Evolutionary conservation across 768 basidiomycete genomes (phyloP).

Genomic region (Dioszegia hungarica): DNA sequence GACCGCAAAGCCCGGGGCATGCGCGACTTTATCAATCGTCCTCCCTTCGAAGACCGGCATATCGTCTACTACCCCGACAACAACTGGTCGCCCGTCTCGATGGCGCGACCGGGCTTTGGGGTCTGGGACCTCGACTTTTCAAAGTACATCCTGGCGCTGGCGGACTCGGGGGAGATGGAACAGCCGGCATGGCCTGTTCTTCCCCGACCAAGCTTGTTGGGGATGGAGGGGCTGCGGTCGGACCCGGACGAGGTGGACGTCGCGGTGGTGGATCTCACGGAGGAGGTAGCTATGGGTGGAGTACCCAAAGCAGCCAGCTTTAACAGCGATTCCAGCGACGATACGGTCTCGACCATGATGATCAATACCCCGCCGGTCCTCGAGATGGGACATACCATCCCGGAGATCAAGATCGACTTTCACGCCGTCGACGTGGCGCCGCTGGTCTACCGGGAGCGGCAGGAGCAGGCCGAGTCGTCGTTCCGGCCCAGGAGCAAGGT

Average conservation of each 20-base stretch:
- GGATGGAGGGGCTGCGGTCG: neutral
- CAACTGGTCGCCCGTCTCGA: constrained; percentile 25
- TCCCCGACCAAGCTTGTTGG: constrained; percentile 14
- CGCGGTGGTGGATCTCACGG: constrained; percentile 6
- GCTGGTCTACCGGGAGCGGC: neutral
- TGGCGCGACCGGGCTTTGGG: constrained; percentile 36
- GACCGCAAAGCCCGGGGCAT: constrained; percentile 21
- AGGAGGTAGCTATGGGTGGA: neutral
- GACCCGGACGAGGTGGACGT: constrained; percentile 9
- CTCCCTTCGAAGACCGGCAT: constrained; percentile 37
- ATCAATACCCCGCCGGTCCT: constrained; percentile 1
- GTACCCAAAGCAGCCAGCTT: neutral
- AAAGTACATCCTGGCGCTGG: constrained; percentile 27
- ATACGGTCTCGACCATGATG: neutral
- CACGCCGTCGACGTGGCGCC: neutral
- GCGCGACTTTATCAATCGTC: constrained; percentile 30
- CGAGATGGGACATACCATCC: neutral
- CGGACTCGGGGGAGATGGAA: constrained; percentile 16
- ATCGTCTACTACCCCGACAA: constrained; percentile 32
- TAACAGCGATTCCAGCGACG: neutral
- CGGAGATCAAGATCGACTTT: constrained; percentile 5
- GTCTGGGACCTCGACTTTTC: constrained; percentile 42
- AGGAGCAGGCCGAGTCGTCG: constrained; percentile 10
- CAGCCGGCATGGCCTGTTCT: constrained; percentile 14
- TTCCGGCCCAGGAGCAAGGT: constrained; percentile 8